Evolutionary conservation across 2,329 filamentous ascomycete species (phyloP).

Genomic region (Colletotrichum lindemuthianum): DNA sequence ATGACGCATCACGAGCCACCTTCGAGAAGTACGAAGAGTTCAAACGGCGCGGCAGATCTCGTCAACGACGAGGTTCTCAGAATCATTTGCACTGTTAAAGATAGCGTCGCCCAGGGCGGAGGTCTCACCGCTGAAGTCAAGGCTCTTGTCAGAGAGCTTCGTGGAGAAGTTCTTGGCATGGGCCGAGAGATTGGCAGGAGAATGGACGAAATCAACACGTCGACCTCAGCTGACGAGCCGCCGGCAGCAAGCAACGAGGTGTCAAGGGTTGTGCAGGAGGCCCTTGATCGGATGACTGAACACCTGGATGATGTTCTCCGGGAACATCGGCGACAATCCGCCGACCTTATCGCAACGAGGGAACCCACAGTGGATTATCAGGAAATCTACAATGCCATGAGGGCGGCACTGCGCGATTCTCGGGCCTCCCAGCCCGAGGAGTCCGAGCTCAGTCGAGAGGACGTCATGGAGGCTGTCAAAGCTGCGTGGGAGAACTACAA

Average conservation of each 20-base stretch:
- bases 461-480: conserved; percentile 85
- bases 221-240: conserved; percentile 47
- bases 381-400: conserved; percentile 87
- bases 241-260: conserved; percentile 74
- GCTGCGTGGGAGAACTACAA: conserved; percentile 96
- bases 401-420: conserved; percentile 75
- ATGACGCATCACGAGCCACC: conserved; percentile 54
- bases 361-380: conserved; percentile 76
- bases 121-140: conserved; percentile 94
- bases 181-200: conserved; percentile 88
- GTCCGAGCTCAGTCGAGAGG: conserved; percentile 75
- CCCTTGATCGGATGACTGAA: conserved; percentile 82
- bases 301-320: conserved; percentile 84
- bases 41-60: conserved; percentile 60
- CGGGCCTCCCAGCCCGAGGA: conserved; percentile 58
- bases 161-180: conserved; percentile 94
- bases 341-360: conserved; percentile 69
- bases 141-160: conserved; percentile 85
- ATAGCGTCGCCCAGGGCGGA: conserved; percentile 88
- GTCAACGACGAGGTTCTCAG: conserved; percentile 83
- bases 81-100: conserved; percentile 87
- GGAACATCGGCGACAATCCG: conserved; percentile 77
- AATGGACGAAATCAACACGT: conserved; percentile 72
- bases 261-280: conserved; percentile 80
- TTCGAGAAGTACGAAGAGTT: conserved; percentile 54